Conservation (phyloP, 495 filamentous ascomycete genomes). For the Staphylotrichum longicolle region DNA sequence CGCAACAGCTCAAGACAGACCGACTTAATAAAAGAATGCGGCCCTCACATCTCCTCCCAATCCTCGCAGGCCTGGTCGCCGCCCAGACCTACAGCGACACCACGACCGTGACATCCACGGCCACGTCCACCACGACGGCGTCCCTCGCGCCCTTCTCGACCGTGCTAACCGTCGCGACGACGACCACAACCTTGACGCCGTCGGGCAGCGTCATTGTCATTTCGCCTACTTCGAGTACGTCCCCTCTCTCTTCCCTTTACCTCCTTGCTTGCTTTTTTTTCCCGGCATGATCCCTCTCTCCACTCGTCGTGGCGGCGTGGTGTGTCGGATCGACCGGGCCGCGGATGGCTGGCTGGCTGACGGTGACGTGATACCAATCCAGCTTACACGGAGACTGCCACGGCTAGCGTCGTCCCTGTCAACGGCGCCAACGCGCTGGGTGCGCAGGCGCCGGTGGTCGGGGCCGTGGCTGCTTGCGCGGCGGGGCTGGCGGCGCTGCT, state of each 20-base stretch:
- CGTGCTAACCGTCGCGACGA: conserved; percentile 15
- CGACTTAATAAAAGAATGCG: conserved; percentile 13
- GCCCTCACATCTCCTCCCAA: conserved; percentile 6
- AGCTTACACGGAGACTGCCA: conserved; percentile 1
- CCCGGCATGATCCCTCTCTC: no score
- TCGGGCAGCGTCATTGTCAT: not conserved
- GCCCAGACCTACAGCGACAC: conserved; percentile 61
- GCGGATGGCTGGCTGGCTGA: no score
- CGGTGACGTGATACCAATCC: no score
- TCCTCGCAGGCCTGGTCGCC: conserved; percentile 9
- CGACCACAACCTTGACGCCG: not conserved
- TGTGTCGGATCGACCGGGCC: no score
- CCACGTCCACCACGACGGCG: conserved; percentile 35
- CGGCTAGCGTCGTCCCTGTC: conserved; percentile 4
- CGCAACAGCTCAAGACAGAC: not conserved
- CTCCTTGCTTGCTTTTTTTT: no score
- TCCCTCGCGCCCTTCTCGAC: conserved; percentile 35
- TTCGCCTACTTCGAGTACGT: conserved; percentile 8
- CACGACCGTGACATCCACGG: conserved; percentile 63
- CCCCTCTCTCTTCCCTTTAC: not conserved
- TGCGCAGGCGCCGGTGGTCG: conserved; percentile 11
- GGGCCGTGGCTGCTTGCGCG: conserved; percentile 15
- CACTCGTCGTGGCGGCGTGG: not conserved
- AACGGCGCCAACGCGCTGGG: not conserved
- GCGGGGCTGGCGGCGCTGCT: conserved; percentile 17